A percentile compares a stretch with the other conserved stretches of the same genome.
Conservation (phyloP, 2,329 filamentous ascomycete species). For the Penicillium polonicum region DNA sequence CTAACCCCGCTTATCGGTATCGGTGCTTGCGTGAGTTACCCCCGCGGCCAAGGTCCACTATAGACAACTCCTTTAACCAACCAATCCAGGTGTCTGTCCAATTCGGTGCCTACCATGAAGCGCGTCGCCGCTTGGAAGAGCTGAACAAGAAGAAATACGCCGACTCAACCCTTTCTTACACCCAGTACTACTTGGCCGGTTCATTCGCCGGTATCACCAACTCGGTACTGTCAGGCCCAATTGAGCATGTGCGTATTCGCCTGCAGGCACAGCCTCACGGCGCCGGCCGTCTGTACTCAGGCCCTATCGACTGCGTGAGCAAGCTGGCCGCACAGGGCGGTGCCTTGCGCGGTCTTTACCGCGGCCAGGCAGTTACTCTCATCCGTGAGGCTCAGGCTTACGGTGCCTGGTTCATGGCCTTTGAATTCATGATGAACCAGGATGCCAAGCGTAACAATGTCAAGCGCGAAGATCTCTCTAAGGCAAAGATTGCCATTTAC, state of each 20-base stretch:
- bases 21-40: conserved; percentile 75
- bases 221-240: conserved; percentile 80
- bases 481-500: conserved; percentile 84
- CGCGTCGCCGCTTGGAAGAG: conserved; percentile 79
- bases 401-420: conserved; percentile 90
- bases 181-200: conserved; percentile 85
- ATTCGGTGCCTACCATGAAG: conserved; percentile 94
- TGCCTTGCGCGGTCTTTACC: conserved; percentile 73
- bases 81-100: conserved; percentile 70
- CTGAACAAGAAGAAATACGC: conserved; percentile 58
- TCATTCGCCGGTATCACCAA: conserved; percentile 93
- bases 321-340: conserved; percentile 72
- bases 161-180: conserved; percentile 63
- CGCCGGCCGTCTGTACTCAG: conserved; percentile 70
- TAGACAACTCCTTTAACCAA: conserved; percentile 8
- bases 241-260: conserved; percentile 95
- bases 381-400: conserved; percentile 91
- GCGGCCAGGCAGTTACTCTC: conserved; percentile 81
- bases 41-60: background rate
- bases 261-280: conserved; percentile 96
- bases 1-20: conserved; percentile 93
- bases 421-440: conserved; percentile 93
- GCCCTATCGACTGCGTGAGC: conserved; percentile 85
- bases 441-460: conserved; percentile 77
- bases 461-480: conserved; percentile 73